Evolutionary conservation across 176 grass and related monocot species (phyloP), one percentile per base, ranked within the genome.

Genomic region (Panicum miliaceum): DNA sequence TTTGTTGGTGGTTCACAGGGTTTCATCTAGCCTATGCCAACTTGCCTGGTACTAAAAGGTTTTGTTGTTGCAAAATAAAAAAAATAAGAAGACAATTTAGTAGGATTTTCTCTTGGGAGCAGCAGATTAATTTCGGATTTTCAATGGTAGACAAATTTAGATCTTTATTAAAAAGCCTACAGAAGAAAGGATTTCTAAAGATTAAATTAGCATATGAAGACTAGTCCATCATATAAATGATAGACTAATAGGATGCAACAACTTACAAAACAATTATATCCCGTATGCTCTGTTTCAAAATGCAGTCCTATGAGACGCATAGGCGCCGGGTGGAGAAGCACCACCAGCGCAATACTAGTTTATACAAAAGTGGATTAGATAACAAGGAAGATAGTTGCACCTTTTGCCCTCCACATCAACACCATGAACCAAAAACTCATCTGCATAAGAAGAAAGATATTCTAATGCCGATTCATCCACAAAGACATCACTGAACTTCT

Each of bases 371-470:
- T 29, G 13, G 14, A 71, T 50, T 60, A 60, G 61, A 27, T 92
- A 69, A 65, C 69, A 75, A 38, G 22, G 37, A 73, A 43, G n/a
- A 66, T 46, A 50, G 23, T 10, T 68, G 29, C 68, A 96, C 96
- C 93, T 99, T 91, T 98, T 99, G 22, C 93, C 93, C 77, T 96
- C 93, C 77, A 96, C 93, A 89, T 94, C 96, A 89, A 99, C 91
- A 70, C 96, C 96, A 84, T 99, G 96, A 84, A 99, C 87, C 87
- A 99, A 96, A 91, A 99, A 99, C 54, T 99, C 93, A 84, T 99
- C 91, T 87, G 93, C 87, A 92, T 87, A 99, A 26, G 43, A 70
- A 65, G 93, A 85, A 41, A 98, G 81, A 72, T 79, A 81, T 77
- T 88, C 86, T 82, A 96, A 89, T 50, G 85, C 96, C 79, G 76